A percentile compares a stretch with the other conserved stretches of the same genome.
These are phyloP conservation scores for Pezicula radicicola DNA, from an alignment of 2,329 filamentous ascomycete genomes.

Conservation along the genomic window DNA sequence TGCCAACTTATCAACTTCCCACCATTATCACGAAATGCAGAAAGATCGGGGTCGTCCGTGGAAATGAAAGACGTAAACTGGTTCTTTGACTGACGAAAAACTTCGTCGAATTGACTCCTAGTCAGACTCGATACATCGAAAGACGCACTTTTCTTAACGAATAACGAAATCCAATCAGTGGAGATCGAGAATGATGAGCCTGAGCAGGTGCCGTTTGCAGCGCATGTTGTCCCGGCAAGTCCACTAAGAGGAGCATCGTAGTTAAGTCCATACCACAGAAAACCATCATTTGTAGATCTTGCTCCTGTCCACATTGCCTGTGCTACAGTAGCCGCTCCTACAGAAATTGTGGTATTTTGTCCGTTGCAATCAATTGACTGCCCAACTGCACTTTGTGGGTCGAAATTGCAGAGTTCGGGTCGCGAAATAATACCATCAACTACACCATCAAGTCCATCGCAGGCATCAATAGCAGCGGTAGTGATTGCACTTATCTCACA, in stretches of 20 bases:
- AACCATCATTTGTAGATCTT: background rate
- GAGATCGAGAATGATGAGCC: constrained; percentile 27
- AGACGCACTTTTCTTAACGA: constrained; percentile 28
- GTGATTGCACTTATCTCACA: constrained; percentile 11
- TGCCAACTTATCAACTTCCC: constrained; percentile 16
- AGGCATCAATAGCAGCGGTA: constrained; percentile 6
- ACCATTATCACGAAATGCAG: constrained; percentile 3
- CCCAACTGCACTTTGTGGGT: constrained; percentile 7
- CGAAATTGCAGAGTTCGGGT: constrained; percentile 9
- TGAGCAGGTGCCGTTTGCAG: constrained; percentile 8
- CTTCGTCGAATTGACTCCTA: constrained; percentile 1
- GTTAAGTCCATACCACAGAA: constrained; percentile 9
- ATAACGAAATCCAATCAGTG: constrained; percentile 31
- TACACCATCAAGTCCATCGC: constrained; percentile 16
- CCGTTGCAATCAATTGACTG: constrained; percentile 7
- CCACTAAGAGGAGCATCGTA: constrained; percentile 1
- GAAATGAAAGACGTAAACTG: constrained; percentile 24
- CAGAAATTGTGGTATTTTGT: constrained; percentile 3
- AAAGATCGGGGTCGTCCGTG: constrained; percentile 3
- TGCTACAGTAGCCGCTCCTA: constrained; percentile 3
- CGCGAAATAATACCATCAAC: constrained; percentile 13
- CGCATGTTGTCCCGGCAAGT: background rate
- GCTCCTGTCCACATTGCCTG: constrained; percentile 7
- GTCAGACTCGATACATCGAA: constrained; percentile 18
- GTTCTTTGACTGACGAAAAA: constrained; percentile 1